Evolutionary conservation across 2,329 filamentous ascomycete genomes (phyloP), one percentile per base, ranked within the genome.

Genomic region (Drechslerella stenobrocha): DNA sequence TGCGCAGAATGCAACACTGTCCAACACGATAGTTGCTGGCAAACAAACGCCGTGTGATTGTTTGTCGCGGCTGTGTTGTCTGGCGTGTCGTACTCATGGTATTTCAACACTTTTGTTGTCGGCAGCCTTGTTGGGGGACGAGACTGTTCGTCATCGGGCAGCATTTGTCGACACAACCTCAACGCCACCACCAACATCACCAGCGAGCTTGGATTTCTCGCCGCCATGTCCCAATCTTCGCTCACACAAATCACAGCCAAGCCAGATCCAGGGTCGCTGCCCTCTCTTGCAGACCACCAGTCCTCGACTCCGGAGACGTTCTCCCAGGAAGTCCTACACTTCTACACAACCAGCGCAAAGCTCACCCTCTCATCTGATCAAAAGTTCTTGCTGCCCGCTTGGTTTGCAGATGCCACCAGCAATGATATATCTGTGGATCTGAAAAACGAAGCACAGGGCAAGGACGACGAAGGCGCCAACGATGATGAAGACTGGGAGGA

Each of bases 401-500:
- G 56, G 56, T 69, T 69, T 26, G 51, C 56, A 3, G 57, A 69
- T 48, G 64, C 52, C 8, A 20, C 56, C 7, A 55, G 44, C 20
- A 63, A 69, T 20, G 64, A 69, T 30, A 47, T 61, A n/a, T 61
- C 56, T 2, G 35, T 61, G n/a, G 57, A 61, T 20, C 20, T 61
- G 8, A 53, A 53, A n/a, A 42, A 63, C 34, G 28, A 26, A 3
- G 20, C 51, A 23, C 20, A 35, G 13, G 35, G 28, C 2, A 22
- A 15, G 8, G 44, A 23, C 15, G 42, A 37, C n/a, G 50, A 40
- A 32, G 56, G 30, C 23, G 56, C n/a, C n/a, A n/a, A n/a, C n/a
- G n/a, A 56, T n/a, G 52, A 69, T 18, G 64, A 69, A 28, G 57
- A 69, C n/a, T 69, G 64, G 64, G 64, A 63, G 40, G 64, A 69